Evolutionary conservation across 768 basidiomycete species (phyloP).

Genomic region (Dioszegia hungarica): DNA sequence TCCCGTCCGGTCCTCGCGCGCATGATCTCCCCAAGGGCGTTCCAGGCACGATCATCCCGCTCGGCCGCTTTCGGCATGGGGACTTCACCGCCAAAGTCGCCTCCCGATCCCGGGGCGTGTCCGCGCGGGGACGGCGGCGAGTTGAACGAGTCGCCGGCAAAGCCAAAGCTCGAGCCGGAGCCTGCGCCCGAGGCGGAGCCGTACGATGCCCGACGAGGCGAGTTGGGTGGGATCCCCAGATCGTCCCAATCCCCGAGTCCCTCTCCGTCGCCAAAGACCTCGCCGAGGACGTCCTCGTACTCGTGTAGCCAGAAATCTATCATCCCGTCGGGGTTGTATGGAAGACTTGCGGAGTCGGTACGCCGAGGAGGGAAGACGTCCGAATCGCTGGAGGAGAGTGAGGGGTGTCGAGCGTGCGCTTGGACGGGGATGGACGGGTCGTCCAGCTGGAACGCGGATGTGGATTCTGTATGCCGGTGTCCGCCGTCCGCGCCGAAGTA

Average conservation of each 20-base stretch:
- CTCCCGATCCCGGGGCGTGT: not conserved
- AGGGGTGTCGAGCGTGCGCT: not conserved
- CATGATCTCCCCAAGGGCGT: slow-evolving; percentile 67
- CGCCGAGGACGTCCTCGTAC: slow-evolving; percentile 81
- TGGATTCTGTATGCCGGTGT: slow-evolving; percentile 46
- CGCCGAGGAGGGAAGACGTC: slow-evolving; percentile 89
- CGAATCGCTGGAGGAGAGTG: slow-evolving; percentile 57
- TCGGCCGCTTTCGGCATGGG: slow-evolving; percentile 20
- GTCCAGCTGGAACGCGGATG: slow-evolving; percentile 36
- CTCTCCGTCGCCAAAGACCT: slow-evolving; percentile 51
- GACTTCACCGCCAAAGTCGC: not conserved
- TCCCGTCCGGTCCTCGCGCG: slow-evolving; percentile 45
- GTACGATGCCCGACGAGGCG: slow-evolving; percentile 1
- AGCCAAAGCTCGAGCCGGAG: no score
- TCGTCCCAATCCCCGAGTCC: slow-evolving; percentile 26
- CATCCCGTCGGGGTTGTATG: slow-evolving; percentile 80
- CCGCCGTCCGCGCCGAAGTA: slow-evolving; percentile 53
- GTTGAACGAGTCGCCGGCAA: not conserved
- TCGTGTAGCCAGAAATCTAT: slow-evolving; percentile 87
- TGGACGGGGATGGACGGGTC: slow-evolving; percentile 25
- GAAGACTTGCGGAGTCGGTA: slow-evolving; percentile 71
- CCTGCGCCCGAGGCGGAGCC: not conserved
- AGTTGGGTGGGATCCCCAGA: slow-evolving; percentile 1
- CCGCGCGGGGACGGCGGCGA: not conserved
- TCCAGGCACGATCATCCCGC: slow-evolving; percentile 61